phyloP scores from a whole-genome alignment of 2,329 filamentous ascomycete genomes.

The Penicillium capsulatum region DNA sequence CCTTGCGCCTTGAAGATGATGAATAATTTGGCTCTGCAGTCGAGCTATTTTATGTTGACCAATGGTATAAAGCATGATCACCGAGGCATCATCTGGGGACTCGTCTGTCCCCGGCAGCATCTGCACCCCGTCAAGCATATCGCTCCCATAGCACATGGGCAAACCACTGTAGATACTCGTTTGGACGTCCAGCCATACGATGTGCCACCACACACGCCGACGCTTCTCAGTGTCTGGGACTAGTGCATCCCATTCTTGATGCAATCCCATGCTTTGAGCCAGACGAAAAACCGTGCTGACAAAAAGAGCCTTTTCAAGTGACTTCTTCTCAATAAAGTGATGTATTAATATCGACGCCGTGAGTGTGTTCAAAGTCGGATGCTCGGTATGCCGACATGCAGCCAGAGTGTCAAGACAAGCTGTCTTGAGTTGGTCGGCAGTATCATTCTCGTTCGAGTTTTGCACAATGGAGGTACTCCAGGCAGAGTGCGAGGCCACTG shows the following conservation, averaged over 20 bases:
- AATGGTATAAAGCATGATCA: slow-evolving; percentile 1
- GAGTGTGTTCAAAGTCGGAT: slow-evolving; percentile 20
- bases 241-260: slow-evolving; percentile 7
- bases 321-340: slow-evolving; percentile 4
- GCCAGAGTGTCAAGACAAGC: slow-evolving; percentile 11
- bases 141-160: slow-evolving; percentile 10
- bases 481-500: neutral
- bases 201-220: slow-evolving; percentile 19
- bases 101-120: neutral
- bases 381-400: slow-evolving; percentile 10
- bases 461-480: slow-evolving; percentile 4
- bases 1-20: neutral
- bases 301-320: slow-evolving; percentile 4
- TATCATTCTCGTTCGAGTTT: neutral
- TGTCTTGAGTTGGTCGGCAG: slow-evolving; percentile 4
- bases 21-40: slow-evolving; percentile 5
- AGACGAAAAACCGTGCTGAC: slow-evolving; percentile 11
- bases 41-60: slow-evolving; percentile 8
- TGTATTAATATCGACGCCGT: slow-evolving; percentile 14
- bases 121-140: neutral
- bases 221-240: slow-evolving; percentile 7
- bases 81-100: neutral
- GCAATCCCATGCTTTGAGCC: slow-evolving; percentile 20
- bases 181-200: slow-evolving; percentile 22
- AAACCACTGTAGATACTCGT: slow-evolving; percentile 18